A percentile compares a stretch with the other conserved stretches of the same genome.
Conservation (phyloP, 2,329 filamentous ascomycete species). For the Blastomyces parvus region DNA sequence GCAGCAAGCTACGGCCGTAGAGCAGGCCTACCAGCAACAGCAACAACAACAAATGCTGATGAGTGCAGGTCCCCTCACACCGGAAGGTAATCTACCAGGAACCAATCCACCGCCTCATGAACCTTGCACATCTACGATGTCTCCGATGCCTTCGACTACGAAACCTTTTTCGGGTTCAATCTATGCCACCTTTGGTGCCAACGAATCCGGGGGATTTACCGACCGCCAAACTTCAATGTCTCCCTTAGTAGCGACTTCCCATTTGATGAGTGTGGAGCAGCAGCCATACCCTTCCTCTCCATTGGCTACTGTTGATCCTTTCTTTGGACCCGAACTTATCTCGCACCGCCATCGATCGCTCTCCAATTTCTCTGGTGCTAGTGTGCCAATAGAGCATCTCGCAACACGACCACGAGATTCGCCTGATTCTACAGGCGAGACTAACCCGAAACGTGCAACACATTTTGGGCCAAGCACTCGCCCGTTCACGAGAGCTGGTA, state of each 20-base stretch:
- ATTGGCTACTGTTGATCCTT: constrained; percentile 23
- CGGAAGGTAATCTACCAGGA: constrained; percentile 51
- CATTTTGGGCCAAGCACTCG: constrained; percentile 30
- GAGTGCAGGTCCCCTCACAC: constrained; percentile 43
- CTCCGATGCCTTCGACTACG: constrained; percentile 23
- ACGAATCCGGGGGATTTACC: constrained; percentile 5
- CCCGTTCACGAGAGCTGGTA: constrained; percentile 35
- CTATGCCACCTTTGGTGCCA: constrained; percentile 29
- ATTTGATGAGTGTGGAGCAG: constrained; percentile 28
- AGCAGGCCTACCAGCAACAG: constrained; percentile 38
- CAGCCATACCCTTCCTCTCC: constrained; percentile 24
- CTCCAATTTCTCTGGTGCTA: constrained; percentile 33
- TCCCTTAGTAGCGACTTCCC: constrained; percentile 24
- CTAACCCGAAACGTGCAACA: constrained; percentile 24
- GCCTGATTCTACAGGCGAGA: constrained; percentile 25
- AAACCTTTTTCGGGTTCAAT: constrained; percentile 29
- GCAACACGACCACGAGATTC: constrained; percentile 26
- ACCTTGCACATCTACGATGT: constrained; percentile 1
- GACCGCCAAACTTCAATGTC: constrained; percentile 29
- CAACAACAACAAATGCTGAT: constrained; percentile 30
- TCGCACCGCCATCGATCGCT: constrained; percentile 32
- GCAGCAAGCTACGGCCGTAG: constrained; percentile 36
- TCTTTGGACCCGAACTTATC: constrained; percentile 25
- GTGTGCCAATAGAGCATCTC: constrained; percentile 28
- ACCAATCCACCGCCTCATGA: constrained; percentile 30